These are phyloP conservation scores for Cocos nucifera DNA, from an alignment of 176 grass and related monocot species.

Conservation along the genomic window DNA sequence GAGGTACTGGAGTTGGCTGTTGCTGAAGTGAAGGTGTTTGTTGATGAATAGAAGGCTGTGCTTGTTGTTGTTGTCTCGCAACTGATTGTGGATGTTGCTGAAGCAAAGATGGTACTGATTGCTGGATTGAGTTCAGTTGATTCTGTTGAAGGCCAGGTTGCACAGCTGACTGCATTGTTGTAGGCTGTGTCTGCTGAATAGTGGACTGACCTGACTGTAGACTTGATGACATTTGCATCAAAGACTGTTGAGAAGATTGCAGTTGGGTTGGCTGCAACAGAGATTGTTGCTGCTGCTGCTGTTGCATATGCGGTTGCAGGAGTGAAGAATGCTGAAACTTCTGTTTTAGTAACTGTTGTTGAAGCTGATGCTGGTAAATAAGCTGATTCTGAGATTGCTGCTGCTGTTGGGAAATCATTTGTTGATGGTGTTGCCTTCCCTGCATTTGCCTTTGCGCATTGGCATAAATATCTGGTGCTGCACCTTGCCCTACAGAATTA, in stretches of 20 bases:
- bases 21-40: slow-evolving; percentile 55
- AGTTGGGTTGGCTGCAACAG: slow-evolving; percentile 59
- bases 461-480: slow-evolving; percentile 57
- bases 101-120: slow-evolving; percentile 57
- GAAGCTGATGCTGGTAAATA: slow-evolving; percentile 65
- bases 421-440: slow-evolving; percentile 39
- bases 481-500: slow-evolving; percentile 38
- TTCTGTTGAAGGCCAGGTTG: slow-evolving; percentile 56
- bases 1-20: slow-evolving; percentile 28
- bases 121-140: slow-evolving; percentile 58
- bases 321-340: slow-evolving; percentile 52
- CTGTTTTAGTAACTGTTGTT: slow-evolving; percentile 31
- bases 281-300: slow-evolving; percentile 34
- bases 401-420: slow-evolving; percentile 36
- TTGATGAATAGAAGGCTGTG: slow-evolving; percentile 55
- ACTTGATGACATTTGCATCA: slow-evolving; percentile 63
- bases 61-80: slow-evolving; percentile 64
- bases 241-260: slow-evolving; percentile 63
- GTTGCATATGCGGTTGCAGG: slow-evolving; percentile 55
- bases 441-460: slow-evolving; percentile 56
- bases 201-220: slow-evolving; percentile 48
- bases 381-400: slow-evolving; percentile 60
- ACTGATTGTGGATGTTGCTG: slow-evolving; percentile 63
- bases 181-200: slow-evolving; percentile 45
- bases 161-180: slow-evolving; percentile 47